Evolutionary conservation across 140 eudicot genomes (phyloP).

Genomic region (Cichorium intybus): DNA sequence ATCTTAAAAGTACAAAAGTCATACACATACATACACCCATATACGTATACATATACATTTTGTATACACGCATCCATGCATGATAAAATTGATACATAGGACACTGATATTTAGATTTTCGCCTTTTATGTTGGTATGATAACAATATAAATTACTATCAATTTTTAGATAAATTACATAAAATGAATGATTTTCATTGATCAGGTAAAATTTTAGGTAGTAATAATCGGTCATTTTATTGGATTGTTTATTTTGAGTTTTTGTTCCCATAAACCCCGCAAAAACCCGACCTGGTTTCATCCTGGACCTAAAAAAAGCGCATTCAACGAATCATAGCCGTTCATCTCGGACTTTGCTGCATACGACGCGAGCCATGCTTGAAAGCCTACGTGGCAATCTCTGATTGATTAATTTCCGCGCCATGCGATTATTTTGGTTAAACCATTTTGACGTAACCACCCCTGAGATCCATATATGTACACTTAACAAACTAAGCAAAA

Average conservation of each 20-base stretch:
- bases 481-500: slow-evolving; percentile 12
- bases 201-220: neutral
- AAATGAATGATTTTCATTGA: no score
- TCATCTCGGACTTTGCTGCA: slow-evolving; percentile 25
- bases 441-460: slow-evolving; percentile 38
- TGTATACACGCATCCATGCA: no score
- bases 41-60: neutral
- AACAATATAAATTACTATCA: no score
- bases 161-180: no score
- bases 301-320: slow-evolving; percentile 5
- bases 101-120: no score
- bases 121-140: no score
- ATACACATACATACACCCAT: no score
- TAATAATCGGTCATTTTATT: neutral
- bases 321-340: slow-evolving; percentile 28
- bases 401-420: slow-evolving; percentile 47
- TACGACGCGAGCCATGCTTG: slow-evolving; percentile 29
- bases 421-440: slow-evolving; percentile 42
- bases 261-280: neutral
- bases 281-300: slow-evolving; percentile 10
- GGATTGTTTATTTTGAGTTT: neutral
- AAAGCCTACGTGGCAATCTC: slow-evolving; percentile 34
- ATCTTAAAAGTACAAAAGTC: no score
- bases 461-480: slow-evolving; percentile 27
- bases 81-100: no score